Evolutionary conservation across 2,329 filamentous ascomycete genomes (phyloP), one percentile per base, ranked within the genome.

Genomic region (Trichoderma koningii): DNA sequence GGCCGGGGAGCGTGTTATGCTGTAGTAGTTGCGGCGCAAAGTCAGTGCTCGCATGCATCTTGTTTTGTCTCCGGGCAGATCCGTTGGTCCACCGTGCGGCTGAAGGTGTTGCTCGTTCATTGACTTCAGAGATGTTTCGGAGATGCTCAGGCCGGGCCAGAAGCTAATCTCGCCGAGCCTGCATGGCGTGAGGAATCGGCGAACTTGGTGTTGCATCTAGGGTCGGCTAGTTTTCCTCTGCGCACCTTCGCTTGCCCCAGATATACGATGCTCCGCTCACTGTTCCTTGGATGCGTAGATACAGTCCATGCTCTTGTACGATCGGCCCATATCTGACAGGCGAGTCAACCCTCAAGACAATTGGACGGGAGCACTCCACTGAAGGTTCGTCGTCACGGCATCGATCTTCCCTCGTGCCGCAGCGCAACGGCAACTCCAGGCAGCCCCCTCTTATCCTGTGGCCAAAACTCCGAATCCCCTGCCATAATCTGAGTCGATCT

Each of bases 401-500:
- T 30, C 41, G 15, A 17, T 45, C 17, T 45, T n/a, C 28, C 14
- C 28, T 14, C 23, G 38, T 19, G 53, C 38, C 15, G 53, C 53
- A 28, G 30, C 30, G 45, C 30, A 48, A 34, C 45, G 30, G 17
- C 23, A 5, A n/a, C 56, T 26, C 30, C 23, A 26, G 4, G 21
- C 17, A 7, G 34, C 34, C 34, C 10, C 34, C 47, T 42, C 26
- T 26, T 42, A 30, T 51, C 19, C 12, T 10, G 15, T 53, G 12
- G 41, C 17, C 34, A 53, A 53, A 62, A 62, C 26, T 42, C 59
- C 59, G 59, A 62, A 62, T 57, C 52, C 62, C 62, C 62, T 44
- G 53, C 61, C 55, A 45, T 50, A 61, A 67, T 69, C 68, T 68
- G 65, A 65, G 65, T 67, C 66, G 65, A 69, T 69, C 68, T 68